Evolutionary conservation across 225 moss, liverwort and hornwort species (phyloP).

Genomic region (Sphagnum tenellum): DNA sequence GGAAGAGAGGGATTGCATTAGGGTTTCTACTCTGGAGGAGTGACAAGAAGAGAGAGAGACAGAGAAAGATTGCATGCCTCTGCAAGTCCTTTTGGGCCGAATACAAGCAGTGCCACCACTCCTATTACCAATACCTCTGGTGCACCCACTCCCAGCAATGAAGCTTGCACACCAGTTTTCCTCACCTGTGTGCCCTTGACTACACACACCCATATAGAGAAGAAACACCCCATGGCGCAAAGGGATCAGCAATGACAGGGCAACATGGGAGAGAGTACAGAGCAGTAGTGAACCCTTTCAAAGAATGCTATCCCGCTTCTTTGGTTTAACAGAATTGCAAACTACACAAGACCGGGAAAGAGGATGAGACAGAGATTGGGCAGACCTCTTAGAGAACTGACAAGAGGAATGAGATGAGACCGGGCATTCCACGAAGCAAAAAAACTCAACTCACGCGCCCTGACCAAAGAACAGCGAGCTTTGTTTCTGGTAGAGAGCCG

Average conservation of each 20-base stretch:
- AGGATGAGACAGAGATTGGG: conserved; percentile 13
- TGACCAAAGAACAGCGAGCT: background rate
- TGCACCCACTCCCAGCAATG: conserved; percentile 87
- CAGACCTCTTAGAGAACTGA: background rate
- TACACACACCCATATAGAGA: conserved; percentile 6
- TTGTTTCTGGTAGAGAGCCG: background rate
- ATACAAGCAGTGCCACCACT: conserved; percentile 80
- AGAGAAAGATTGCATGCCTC: conserved; percentile 30
- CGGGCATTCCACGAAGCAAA: conserved; percentile 32
- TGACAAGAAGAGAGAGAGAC: no score
- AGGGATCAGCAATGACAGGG: background rate
- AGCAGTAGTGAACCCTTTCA: background rate
- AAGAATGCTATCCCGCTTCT: no score
- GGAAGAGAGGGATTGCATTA: no score
- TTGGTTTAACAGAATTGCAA: background rate
- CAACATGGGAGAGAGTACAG: background rate
- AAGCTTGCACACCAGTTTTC: conserved; percentile 50
- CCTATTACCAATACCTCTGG: conserved; percentile 92
- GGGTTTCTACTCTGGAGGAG: no score
- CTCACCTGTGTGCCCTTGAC: conserved; percentile 22
- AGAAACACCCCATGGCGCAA: background rate
- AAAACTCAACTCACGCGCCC: conserved; percentile 17
- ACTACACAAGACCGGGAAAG: background rate
- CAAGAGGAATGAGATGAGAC: conserved; percentile 14
- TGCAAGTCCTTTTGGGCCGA: conserved; percentile 93